Percentiles rank a stretch among this genome's conserved stretches.
Evolutionary conservation across 306 rosid species (phyloP).

Genomic region (Calophaca sinica): DNA sequence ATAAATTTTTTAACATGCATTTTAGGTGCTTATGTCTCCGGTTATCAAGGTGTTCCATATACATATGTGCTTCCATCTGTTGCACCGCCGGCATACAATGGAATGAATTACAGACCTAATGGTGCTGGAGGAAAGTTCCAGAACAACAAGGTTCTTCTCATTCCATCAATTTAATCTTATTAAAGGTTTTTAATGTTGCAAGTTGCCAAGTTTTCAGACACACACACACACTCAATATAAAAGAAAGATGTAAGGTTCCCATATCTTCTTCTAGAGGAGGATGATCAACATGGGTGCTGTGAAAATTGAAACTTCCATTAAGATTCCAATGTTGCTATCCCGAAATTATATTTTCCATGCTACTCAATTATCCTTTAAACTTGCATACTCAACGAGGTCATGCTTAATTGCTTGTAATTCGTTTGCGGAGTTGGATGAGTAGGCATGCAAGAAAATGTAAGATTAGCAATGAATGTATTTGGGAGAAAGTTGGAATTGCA

Average conservation of each 20-base stretch:
- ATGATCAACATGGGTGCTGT: slow-evolving; percentile 10
- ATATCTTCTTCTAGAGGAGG: slow-evolving; percentile 35
- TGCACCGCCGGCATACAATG: slow-evolving; percentile 74
- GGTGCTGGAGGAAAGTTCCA: slow-evolving; percentile 81
- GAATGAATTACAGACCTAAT: slow-evolving; percentile 70
- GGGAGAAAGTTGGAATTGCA: not conserved
- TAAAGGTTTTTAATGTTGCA: slow-evolving; percentile 41
- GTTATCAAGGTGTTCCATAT: slow-evolving; percentile 74
- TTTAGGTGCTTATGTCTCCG: slow-evolving; percentile 71
- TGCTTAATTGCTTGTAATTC: slow-evolving; percentile 4
- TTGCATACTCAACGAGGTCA: slow-evolving; percentile 9
- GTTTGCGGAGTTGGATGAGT: not conserved
- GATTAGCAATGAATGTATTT: not conserved
- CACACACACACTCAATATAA: not conserved
- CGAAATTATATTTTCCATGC: slow-evolving; percentile 12
- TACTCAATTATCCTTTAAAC: not conserved
- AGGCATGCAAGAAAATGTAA: not conserved
- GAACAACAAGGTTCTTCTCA: slow-evolving; percentile 76
- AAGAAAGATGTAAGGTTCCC: not conserved
- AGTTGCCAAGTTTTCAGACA: slow-evolving; percentile 17
- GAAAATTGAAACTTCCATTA: slow-evolving; percentile 19
- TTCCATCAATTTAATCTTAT: slow-evolving; percentile 39
- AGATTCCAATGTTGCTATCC: not conserved
- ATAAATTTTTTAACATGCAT: slow-evolving; percentile 50
- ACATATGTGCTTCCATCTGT: slow-evolving; percentile 77